Conservation (phyloP, 805 yeast species). For the Yarrowia sp. region DNA sequence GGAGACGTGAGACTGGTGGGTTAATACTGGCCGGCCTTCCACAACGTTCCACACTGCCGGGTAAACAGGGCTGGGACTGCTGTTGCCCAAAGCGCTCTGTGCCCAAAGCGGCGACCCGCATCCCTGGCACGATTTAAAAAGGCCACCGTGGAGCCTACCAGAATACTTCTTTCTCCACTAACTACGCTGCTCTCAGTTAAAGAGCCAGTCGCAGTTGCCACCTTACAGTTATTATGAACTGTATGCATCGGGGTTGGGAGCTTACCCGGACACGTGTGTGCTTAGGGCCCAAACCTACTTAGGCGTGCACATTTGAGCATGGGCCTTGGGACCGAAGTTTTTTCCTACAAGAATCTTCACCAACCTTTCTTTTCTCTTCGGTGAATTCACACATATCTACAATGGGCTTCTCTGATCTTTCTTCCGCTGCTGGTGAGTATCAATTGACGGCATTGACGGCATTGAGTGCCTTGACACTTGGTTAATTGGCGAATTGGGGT, state of each 20-base stretch:
- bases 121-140: neutral
- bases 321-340: constrained; percentile 36
- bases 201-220: too few relatives aligned
- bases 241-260: constrained; percentile 20
- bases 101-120: neutral
- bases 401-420: constrained; percentile 56
- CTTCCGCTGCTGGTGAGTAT: constrained; percentile 53
- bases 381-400: constrained; percentile 39
- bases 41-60: constrained; percentile 27
- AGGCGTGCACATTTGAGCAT: constrained; percentile 20
- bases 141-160: constrained; percentile 36
- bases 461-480: neutral
- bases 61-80: constrained; percentile 36
- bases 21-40: neutral
- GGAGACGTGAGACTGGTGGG: too few relatives aligned
- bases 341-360: constrained; percentile 34
- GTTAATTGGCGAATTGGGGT: too few relatives aligned
- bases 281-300: constrained; percentile 20
- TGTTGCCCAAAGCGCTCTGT: constrained; percentile 20
- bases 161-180: neutral
- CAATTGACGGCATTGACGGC: neutral
- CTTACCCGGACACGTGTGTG: constrained; percentile 38
- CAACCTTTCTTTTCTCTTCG: constrained; percentile 29
- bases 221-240: too few relatives aligned
- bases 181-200: too few relatives aligned